Evolutionary conservation across 2,329 filamentous ascomycete species (phyloP).

Genomic region (Arthroderma uncinatum): DNA sequence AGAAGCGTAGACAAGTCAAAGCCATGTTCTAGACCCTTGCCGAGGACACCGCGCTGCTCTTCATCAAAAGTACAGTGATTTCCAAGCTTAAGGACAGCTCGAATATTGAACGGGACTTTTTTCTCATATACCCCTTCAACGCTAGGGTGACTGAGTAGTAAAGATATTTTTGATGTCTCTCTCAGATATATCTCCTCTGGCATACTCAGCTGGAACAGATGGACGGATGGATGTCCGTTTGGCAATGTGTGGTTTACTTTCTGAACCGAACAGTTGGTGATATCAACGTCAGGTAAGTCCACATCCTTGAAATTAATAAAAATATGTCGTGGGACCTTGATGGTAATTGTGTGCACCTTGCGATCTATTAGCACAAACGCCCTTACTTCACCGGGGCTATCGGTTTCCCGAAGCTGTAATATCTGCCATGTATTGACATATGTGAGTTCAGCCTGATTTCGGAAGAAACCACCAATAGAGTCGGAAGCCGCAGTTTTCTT

Average conservation of each 20-base stretch:
- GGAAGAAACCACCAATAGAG: slow-evolving; percentile 61
- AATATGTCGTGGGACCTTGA: slow-evolving; percentile 78
- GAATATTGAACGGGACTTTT: slow-evolving; percentile 73
- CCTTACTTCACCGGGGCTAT: slow-evolving; percentile 72
- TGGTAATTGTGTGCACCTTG: slow-evolving; percentile 77
- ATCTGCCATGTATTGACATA: slow-evolving; percentile 95
- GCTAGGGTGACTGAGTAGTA: slow-evolving; percentile 81
- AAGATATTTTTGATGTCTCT: slow-evolving; percentile 69
- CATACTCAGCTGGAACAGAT: slow-evolving; percentile 89
- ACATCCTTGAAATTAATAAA: slow-evolving; percentile 85
- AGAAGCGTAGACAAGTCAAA: slow-evolving; percentile 75
- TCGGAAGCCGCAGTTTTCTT: slow-evolving; percentile 52
- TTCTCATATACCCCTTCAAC: slow-evolving; percentile 97
- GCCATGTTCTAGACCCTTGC: slow-evolving; percentile 82
- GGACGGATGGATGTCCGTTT: slow-evolving; percentile 85
- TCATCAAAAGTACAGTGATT: slow-evolving; percentile 91
- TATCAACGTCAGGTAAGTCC: slow-evolving; percentile 76
- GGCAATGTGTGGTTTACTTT: slow-evolving; percentile 89
- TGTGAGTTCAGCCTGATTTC: slow-evolving; percentile 79
- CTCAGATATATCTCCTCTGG: slow-evolving; percentile 77
- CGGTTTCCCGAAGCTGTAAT: slow-evolving; percentile 71
- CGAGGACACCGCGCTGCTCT: slow-evolving; percentile 76
- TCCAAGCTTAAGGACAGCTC: slow-evolving; percentile 79
- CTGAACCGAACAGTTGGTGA: slow-evolving; percentile 76
- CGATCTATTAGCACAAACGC: slow-evolving; percentile 88